Evolutionary conservation across 2,329 filamentous ascomycete species (phyloP).

Genomic region (Aspergillus ruber): DNA sequence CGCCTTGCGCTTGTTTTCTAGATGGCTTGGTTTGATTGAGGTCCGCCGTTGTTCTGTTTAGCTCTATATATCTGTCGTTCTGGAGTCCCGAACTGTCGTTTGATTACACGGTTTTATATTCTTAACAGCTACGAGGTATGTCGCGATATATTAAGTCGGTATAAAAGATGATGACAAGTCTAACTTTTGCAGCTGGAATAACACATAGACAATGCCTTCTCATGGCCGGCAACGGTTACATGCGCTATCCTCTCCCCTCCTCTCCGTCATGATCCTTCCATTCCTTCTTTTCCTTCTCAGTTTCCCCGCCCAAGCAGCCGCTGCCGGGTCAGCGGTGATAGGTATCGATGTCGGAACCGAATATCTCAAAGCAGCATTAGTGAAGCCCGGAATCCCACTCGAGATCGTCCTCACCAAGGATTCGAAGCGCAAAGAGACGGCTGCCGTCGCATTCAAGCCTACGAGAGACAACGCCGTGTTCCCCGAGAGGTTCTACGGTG

Average conservation of each 20-base stretch:
- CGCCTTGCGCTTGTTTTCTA: conserved; percentile 17
- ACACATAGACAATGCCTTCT: conserved; percentile 26
- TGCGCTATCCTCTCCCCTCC: conserved; percentile 23
- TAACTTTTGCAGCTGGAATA: conserved; percentile 13
- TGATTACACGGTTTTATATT: neutral
- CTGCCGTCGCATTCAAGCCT: conserved; percentile 90
- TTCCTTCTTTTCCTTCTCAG: conserved; percentile 48
- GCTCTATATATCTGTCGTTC: conserved; percentile 3
- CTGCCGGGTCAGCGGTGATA: conserved; percentile 68
- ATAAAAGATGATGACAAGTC: conserved; percentile 2
- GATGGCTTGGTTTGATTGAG: conserved; percentile 19
- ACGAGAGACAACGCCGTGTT: conserved; percentile 61
- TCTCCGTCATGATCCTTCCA: conserved; percentile 43
- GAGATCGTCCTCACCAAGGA: conserved; percentile 98
- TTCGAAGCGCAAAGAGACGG: conserved; percentile 89
- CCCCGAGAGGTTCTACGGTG: conserved; percentile 86
- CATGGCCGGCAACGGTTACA: conserved; percentile 21
- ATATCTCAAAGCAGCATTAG: conserved; percentile 91
- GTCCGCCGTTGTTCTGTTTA: neutral
- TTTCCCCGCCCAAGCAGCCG: conserved; percentile 51
- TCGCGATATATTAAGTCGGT: neutral
- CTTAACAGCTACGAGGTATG: conserved; percentile 1
- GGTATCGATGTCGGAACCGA: conserved; percentile 93
- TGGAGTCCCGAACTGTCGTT: conserved; percentile 8
- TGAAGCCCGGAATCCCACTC: conserved; percentile 93